A percentile compares a stretch with the other conserved stretches of the same genome.
These are phyloP conservation scores for Talaromyces sp. DNA, from an alignment of 2,329 filamentous ascomycete species.

Conservation along the genomic window DNA sequence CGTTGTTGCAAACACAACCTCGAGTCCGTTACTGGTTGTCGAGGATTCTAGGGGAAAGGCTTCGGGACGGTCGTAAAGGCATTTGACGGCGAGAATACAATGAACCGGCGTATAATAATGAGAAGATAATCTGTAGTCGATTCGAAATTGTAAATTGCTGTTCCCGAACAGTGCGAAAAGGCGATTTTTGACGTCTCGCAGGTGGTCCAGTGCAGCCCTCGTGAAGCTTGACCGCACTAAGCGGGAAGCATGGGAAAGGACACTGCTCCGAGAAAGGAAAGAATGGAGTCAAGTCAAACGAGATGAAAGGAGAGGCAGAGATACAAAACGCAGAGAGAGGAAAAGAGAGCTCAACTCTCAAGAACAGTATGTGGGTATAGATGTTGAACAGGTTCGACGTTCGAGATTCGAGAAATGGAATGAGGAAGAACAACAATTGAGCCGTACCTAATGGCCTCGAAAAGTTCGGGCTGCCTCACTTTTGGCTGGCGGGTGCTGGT, in stretches of 20 bases:
- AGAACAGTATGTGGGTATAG: not conserved
- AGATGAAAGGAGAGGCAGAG: not conserved
- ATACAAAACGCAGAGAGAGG: not conserved
- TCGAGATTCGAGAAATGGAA: not conserved
- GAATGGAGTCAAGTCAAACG: not conserved
- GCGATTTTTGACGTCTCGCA: not conserved
- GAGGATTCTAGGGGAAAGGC: not conserved
- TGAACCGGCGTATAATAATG: not conserved
- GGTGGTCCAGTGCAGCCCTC: conserved; percentile 3
- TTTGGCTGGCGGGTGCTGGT: not conserved
- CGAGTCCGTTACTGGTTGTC: conserved; percentile 1
- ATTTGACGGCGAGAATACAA: not conserved
- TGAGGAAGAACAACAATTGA: not conserved
- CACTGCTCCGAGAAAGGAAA: not conserved
- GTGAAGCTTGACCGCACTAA: conserved; percentile 14
- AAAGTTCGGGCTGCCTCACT: conserved; percentile 7
- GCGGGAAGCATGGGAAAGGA: conserved; percentile 13
- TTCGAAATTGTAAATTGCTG: not conserved
- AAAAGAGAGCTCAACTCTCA: conserved; percentile 13
- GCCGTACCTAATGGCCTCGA: not conserved
- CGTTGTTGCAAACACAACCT: not conserved
- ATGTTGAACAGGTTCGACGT: not conserved
- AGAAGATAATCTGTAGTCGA: not conserved
- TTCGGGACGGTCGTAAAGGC: conserved; percentile 1
- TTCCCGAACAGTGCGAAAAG: not conserved